Evolutionary conservation across 176 grass and related monocot genomes (phyloP).

Genomic region (Ampelocalamus luodianensis): DNA sequence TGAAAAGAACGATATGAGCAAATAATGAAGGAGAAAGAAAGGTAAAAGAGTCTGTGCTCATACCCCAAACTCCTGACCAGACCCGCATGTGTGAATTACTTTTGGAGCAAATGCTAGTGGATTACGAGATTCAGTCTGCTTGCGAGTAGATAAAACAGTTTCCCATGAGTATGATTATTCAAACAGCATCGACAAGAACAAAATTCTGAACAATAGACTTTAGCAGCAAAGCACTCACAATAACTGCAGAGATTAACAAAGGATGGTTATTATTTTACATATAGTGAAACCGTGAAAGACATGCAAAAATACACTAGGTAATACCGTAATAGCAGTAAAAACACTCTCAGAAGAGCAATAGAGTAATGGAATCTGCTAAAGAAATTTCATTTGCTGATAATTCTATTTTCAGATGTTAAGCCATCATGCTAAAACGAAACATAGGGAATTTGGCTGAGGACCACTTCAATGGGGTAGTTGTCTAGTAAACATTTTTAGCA

Average conservation of each 20-base stretch:
- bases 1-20: slow-evolving; percentile 38
- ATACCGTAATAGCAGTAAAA: too few relatives aligned
- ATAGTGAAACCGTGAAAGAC: background rate
- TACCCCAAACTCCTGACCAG: slow-evolving; percentile 71
- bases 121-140: slow-evolving; percentile 96
- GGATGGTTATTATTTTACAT: background rate
- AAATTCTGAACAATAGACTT: slow-evolving; percentile 86
- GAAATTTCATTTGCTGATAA: background rate
- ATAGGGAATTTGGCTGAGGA: background rate
- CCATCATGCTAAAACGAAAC: background rate
- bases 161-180: slow-evolving; percentile 73
- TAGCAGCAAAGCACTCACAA: slow-evolving; percentile 92
- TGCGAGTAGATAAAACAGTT: slow-evolving; percentile 76
- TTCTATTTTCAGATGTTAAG: background rate
- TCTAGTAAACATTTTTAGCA: background rate
- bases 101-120: slow-evolving; percentile 98
- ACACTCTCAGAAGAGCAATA: too few relatives aligned
- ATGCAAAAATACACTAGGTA: too few relatives aligned
- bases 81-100: slow-evolving; percentile 75
- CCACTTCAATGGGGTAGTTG: background rate
- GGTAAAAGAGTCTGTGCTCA: slow-evolving; percentile 25
- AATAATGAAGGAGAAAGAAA: slow-evolving; percentile 30
- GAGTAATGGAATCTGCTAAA: too few relatives aligned
- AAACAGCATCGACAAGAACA: slow-evolving; percentile 84
- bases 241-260: slow-evolving; percentile 65